Evolutionary conservation across 1,139 yeast genomes (phyloP).

Genomic region (Blastobotrys proliferans): DNA sequence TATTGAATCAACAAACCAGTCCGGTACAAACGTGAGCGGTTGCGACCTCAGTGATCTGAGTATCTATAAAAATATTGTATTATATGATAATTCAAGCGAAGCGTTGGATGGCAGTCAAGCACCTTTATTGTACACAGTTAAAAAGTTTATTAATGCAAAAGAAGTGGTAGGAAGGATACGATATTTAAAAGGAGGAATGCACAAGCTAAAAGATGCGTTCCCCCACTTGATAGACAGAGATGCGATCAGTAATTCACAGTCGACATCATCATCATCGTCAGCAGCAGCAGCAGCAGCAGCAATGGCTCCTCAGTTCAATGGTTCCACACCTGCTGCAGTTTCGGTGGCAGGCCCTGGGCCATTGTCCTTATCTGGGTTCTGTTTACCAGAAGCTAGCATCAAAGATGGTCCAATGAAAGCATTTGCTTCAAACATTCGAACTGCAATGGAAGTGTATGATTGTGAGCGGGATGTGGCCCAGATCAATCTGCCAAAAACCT

Average conservation of each 20-base stretch:
- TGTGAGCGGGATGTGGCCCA: slow-evolving; percentile 21
- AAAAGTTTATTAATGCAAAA: slow-evolving; percentile 44
- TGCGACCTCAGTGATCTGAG: slow-evolving; percentile 28
- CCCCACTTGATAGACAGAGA: slow-evolving; percentile 27
- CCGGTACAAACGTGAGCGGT: slow-evolving; percentile 34
- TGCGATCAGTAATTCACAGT: not conserved
- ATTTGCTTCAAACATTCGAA: slow-evolving; percentile 25
- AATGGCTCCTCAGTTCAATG: not conserved
- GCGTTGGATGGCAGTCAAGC: slow-evolving; percentile 12
- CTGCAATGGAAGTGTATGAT: slow-evolving; percentile 21
- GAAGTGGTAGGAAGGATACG: slow-evolving; percentile 25
- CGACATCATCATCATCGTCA: not conserved
- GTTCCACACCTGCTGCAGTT: not conserved
- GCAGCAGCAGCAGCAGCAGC: not conserved
- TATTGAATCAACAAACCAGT: slow-evolving; percentile 48
- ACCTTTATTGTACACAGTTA: slow-evolving; percentile 37
- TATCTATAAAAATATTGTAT: slow-evolving; percentile 37
- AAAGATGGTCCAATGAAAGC: slow-evolving; percentile 28
- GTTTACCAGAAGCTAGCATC: slow-evolving; percentile 24
- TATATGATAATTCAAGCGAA: slow-evolving; percentile 45
- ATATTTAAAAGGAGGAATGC: slow-evolving; percentile 32
- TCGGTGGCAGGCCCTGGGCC: no score
- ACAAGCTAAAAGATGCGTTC: slow-evolving; percentile 23
- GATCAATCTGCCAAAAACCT: slow-evolving; percentile 19
- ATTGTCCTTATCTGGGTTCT: slow-evolving; percentile 30